Evolutionary conservation across 148 eudicot species (phyloP), one percentile per base, ranked within the genome.

Genomic region (Cornus controversa): DNA sequence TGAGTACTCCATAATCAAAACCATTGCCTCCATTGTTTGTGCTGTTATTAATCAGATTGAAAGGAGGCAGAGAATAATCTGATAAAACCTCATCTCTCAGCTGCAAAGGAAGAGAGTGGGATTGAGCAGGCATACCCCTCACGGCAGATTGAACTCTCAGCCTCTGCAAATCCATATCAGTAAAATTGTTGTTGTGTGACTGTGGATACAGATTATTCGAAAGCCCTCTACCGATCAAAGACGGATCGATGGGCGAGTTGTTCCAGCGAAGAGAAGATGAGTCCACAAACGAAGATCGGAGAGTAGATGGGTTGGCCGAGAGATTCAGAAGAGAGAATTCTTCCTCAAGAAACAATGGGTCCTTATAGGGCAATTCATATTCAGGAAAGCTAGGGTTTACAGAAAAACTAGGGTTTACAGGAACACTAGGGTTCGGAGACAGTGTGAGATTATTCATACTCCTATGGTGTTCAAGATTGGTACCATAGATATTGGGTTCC

Each of bases 111-210:
- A 5, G 24, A 37, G 10, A 5, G 24, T 71, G 20, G 50, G 62
- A 57, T 10, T 64, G 50, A n/a, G 27, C 8, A 26, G 10, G 24
- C n/a, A 40, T 5, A 5, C 72, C 72, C 40, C 65, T 54, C 0
- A 57, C 77, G 0, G 81, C 81, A 27, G 57, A 53, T 18, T 66
- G 53, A 53, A 72, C 66, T 36, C 81, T 72, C 47, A 72, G 23
- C 71, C 81, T 73, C 31, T 72, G 50, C 50, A 77, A 69, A 58
- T 70, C 62, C 23, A 0, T 37, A 16, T 28, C 40, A 5, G 15
- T 31, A 1, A 31, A n/a, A n/a, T n/a, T 31, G 31, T 29, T 29
- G 34, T 31, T 3, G 0, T 31, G 34, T 31, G 34, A 31, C 34
- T 31, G 34, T 0, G 34, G 34, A 31, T 31, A 31, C 34, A 31